These are phyloP conservation scores for Parafenestella ontariensis DNA, from an alignment of 2,329 filamentous ascomycete species.

Conservation along the genomic window DNA sequence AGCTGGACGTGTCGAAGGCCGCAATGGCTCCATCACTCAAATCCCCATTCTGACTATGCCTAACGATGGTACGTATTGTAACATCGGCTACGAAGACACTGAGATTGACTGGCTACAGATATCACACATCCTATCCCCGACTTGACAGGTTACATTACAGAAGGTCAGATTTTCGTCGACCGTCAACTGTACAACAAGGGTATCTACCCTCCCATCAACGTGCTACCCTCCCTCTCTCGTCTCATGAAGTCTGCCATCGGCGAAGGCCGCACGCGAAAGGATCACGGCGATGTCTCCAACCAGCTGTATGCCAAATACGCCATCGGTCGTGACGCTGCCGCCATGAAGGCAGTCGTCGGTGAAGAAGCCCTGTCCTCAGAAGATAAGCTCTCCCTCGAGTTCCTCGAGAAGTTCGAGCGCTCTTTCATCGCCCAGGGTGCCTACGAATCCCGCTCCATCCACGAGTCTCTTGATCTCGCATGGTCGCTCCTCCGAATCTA, in stretches of 20 bases:
- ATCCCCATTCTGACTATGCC: slow-evolving; percentile 99
- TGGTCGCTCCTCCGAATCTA: slow-evolving; percentile 97
- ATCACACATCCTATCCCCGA: slow-evolving; percentile 99
- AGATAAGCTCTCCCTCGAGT: slow-evolving; percentile 97
- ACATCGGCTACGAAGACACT: too few species aligned
- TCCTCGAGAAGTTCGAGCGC: slow-evolving; percentile 97
- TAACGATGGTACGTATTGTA: slow-evolving; percentile 74
- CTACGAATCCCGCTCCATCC: slow-evolving; percentile 91
- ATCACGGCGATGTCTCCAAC: slow-evolving; percentile 98
- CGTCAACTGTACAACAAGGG: slow-evolving; percentile 94
- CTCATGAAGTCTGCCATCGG: slow-evolving; percentile 99
- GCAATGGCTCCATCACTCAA: slow-evolving; percentile 98
- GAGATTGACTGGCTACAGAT: slow-evolving; percentile 59
- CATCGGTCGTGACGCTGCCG: slow-evolving; percentile 95
- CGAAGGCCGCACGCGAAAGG: slow-evolving; percentile 93
- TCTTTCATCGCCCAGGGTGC: slow-evolving; percentile 91
- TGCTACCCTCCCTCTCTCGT: slow-evolving; percentile 95
- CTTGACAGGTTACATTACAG: slow-evolving; percentile 98
- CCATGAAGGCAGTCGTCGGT: slow-evolving; percentile 99
- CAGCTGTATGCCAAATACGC: slow-evolving; percentile 99
- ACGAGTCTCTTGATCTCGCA: slow-evolving; percentile 91
- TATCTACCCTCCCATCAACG: slow-evolving; percentile 98
- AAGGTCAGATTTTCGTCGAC: slow-evolving; percentile 98
- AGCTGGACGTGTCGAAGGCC: slow-evolving; percentile 94
- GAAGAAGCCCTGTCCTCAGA: slow-evolving; percentile 95